Conservation (phyloP, 352 stramenopile species). For the Globisporangium yorkense region DNA sequence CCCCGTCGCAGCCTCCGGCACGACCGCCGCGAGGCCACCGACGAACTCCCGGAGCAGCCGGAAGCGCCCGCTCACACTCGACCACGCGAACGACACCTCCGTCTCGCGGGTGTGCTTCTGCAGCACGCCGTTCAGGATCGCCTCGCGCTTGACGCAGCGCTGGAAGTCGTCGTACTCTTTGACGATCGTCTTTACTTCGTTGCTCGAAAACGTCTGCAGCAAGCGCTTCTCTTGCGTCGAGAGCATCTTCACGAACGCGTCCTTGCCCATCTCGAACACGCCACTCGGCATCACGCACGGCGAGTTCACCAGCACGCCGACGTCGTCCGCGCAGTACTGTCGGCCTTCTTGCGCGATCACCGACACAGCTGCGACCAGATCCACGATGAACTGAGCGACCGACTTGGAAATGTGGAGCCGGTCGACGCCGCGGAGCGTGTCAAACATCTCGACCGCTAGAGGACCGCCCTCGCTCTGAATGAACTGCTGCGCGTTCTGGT, state of each 20-base stretch:
- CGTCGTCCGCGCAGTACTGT: conserved; percentile 36
- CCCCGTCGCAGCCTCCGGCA: conserved; percentile 27
- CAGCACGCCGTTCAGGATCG: conserved; percentile 40
- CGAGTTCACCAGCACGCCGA: conserved; percentile 32
- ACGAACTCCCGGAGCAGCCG: conserved; percentile 51
- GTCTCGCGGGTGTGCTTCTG: conserved; percentile 55
- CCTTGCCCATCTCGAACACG: conserved; percentile 49
- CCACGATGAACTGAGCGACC: conserved; percentile 39
- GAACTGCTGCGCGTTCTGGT: conserved; percentile 51
- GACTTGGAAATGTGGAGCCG: conserved; percentile 40
- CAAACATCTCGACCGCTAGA: conserved; percentile 52
- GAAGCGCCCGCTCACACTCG: conserved; percentile 45
- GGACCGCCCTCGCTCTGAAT: conserved; percentile 52
- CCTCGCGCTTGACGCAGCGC: conserved; percentile 34
- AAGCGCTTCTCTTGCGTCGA: conserved; percentile 31
- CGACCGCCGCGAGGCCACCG: conserved; percentile 35
- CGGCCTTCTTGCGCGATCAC: conserved; percentile 40
- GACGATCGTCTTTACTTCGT: conserved; percentile 38
- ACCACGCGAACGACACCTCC: conserved; percentile 60
- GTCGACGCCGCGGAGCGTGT: conserved; percentile 37
- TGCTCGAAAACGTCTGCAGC: conserved; percentile 32
- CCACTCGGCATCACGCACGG: conserved; percentile 39
- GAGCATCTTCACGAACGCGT: conserved; percentile 39
- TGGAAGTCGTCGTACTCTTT: conserved; percentile 48
- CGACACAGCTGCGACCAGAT: conserved; percentile 33